Evolutionary conservation across 2,329 filamentous ascomycete species (phyloP), one percentile per base, ranked within the genome.

Genomic region (Cytospora schulzeri): DNA sequence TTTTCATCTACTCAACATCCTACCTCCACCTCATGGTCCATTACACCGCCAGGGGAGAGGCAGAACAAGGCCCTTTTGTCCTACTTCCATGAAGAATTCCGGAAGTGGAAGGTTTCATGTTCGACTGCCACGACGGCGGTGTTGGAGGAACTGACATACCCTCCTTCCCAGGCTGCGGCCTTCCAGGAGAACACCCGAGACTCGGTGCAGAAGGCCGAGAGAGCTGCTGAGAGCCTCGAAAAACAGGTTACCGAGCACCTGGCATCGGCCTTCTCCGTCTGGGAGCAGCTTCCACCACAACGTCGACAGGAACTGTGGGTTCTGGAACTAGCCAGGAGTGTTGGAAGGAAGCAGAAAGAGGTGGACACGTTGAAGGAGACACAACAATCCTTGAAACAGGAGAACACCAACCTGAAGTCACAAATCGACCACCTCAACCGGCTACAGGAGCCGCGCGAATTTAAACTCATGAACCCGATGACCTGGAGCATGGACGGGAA

Each of bases 1-100:
- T 94, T 93, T 78, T 90, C 91, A 12, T 86, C 89, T 0, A 91
- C 89, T 8, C 92, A 93, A 33, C 90, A 96, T 71, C 82, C 92
- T 1, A 92, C 90, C 0, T 82, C 86, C 24, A 86, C 88, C 3
- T 95, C 92, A 0, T 97, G 94, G 88, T 92, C 92, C 0, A 85
- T 96, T 35, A 81, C 86, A 26, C 88, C 91, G 1, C 93, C 93
- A 0, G 88, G 86, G 1, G 82, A 87, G 67, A 86, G 88, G 68
- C 91, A 97, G 74, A 88, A 87, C 58, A 87, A 91, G 19, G 89
- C 91, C 1, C 80, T 97, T 19, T 83, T 86, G 51, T 78, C 83
- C 60, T 88, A 85, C 63, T 90, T 95, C 62, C 80, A 82, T 17
- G 84, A 89, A 35, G 85, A 90, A 64, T 91, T 94, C 67, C 80